Conservation (phyloP, 1,284 basidiomycete genomes). For the Singerocomus rubriflavus region DNA sequence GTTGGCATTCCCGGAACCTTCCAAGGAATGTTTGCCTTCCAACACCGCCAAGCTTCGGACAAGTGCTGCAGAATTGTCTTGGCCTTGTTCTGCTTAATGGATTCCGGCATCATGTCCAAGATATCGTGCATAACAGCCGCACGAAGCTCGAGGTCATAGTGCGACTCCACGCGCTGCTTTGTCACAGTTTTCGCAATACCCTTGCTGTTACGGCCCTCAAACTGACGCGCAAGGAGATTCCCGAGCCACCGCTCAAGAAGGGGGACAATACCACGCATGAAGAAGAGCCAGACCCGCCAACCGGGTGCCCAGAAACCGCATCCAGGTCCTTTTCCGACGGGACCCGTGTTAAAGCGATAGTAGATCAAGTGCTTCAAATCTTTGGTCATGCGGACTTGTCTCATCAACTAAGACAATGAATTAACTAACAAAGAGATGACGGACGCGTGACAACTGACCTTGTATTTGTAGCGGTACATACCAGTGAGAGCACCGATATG, state of each 20-base stretch:
- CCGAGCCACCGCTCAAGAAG: slow-evolving; percentile 97
- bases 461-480: slow-evolving; percentile 99
- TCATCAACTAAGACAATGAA: slow-evolving; percentile 70
- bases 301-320: slow-evolving; percentile 99
- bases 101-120: slow-evolving; percentile 98
- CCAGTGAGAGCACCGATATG: slow-evolving; percentile 98
- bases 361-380: slow-evolving; percentile 98
- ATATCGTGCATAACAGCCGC: slow-evolving; percentile 99
- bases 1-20: slow-evolving; percentile 98
- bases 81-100: slow-evolving; percentile 97
- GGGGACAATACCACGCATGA: slow-evolving; percentile 98
- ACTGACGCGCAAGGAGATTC: slow-evolving; percentile 96
- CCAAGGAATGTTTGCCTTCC: slow-evolving; percentile 99
- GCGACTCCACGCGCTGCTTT: slow-evolving; percentile 98
- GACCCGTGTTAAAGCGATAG: slow-evolving; percentile 99
- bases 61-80: slow-evolving; percentile 98
- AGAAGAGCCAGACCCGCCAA: slow-evolving; percentile 99
- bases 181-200: slow-evolving; percentile 95
- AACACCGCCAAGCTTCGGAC: slow-evolving; percentile 97
- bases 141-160: slow-evolving; percentile 96
- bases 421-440: slow-evolving; percentile 3
- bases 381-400: slow-evolving; percentile 99
- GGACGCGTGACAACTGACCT: slow-evolving; percentile 47
- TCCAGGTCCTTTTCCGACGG: slow-evolving; percentile 98
- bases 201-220: slow-evolving; percentile 97